Base-by-base conservation (phyloP, 1,139 yeast species). In the Hansenula sp. region DNA sequence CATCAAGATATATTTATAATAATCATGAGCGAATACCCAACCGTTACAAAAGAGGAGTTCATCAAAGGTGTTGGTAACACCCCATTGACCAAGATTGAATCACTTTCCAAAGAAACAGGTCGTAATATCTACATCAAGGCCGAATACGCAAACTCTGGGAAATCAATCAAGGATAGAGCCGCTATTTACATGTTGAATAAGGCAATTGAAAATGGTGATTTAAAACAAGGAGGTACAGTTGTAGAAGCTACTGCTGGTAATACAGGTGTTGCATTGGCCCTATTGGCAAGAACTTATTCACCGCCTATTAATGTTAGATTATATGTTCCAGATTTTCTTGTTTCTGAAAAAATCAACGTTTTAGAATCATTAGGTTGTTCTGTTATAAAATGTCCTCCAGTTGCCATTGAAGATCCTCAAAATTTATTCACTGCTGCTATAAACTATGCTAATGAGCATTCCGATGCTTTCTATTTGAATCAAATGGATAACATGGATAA, bases 111-210 rank as follows among this genome's bases (percentile, higher is more conserved):
- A 3, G 48, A 46, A 33, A 44, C 43, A 16, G 85, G 86, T 9
- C 68, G 94, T 51, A 81, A 86, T 53, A 76, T 87, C 54, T 85
- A 75, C 58, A 94, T 84, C 47, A 87, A 87, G 59, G 94, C 91
- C 15, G 96, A 87, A 65, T 84, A 78, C 66, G 76, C 81, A 82
- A 87, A 88, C 63, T 95, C 96, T 2, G 96, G 96, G 18, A 93
- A 93, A 2, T 83, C 91, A 3, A 88, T 88, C 51, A 87, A 87
- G 60, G 96, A 87, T 60, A 72, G 96, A 45, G 95, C 96, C 2
- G 95, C 95, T 0, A 68, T 82, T 33, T 85, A 68, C 55, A 74
- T 88, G 38, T 68, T 88, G 40, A 72, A 81, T 55, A 88, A 83
- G 53, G 95, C 96, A 16, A 90, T 87, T 57, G 57, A 62, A 28